Evolutionary conservation across 2,329 filamentous ascomycete genomes (phyloP).

Genomic region (Fusarium nodosum): DNA sequence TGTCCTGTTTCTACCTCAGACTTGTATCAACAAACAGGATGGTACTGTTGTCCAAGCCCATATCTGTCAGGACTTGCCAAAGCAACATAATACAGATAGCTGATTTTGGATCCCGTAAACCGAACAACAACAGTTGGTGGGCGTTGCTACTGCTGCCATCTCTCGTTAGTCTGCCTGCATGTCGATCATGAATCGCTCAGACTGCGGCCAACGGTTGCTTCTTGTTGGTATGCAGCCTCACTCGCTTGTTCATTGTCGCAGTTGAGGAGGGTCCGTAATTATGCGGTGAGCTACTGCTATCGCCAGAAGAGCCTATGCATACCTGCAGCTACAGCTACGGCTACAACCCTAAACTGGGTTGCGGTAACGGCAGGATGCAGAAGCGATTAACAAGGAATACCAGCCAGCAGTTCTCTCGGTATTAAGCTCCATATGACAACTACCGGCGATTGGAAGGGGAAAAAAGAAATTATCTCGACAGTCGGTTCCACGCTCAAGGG

Average conservation of each 20-base stretch:
- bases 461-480: constrained; percentile 41
- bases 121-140: not conserved
- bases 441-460: constrained; percentile 41
- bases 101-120: not conserved
- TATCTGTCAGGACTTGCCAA: not conserved
- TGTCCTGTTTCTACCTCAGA: not conserved
- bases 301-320: constrained; percentile 13
- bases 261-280: constrained; percentile 18
- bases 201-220: constrained; percentile 9
- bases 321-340: not conserved
- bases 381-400: not conserved
- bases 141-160: not conserved
- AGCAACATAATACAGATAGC: not conserved
- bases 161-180: constrained; percentile 5
- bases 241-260: constrained; percentile 14
- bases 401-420: constrained; percentile 2
- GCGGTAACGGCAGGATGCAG: not conserved
- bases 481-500: constrained; percentile 41
- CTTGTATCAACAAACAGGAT: constrained; percentile 2
- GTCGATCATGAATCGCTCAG: constrained; percentile 2
- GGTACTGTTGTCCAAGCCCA: constrained; percentile 1
- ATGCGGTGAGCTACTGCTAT: constrained; percentile 3
- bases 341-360: not conserved
- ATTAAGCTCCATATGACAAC: constrained; percentile 33
- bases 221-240: constrained; percentile 23